Evolutionary conservation across 495 filamentous ascomycete species (phyloP), one percentile per base, ranked within the genome.

Genomic region (Apodospora peruviana): DNA sequence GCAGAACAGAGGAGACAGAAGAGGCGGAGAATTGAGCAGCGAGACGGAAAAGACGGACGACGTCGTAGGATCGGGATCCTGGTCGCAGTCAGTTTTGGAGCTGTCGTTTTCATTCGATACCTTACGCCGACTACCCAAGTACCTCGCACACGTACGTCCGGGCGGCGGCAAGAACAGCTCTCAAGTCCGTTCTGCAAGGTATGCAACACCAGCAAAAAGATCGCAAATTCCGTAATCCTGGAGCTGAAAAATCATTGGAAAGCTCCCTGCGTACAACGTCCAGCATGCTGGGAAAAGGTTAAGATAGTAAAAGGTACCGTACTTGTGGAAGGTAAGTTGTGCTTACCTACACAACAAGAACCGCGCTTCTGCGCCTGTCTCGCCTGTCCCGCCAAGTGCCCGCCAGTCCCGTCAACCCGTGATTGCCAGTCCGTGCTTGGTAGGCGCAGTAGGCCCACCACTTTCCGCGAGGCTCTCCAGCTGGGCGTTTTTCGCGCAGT

Each of bases 381-480:
- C 20, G 20, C 27, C 29, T 44, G 51, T 40, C 43, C 14, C 20
- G 20, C 27, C 29, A 5, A n/a, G n/a, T n/a, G n/a, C n/a, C n/a
- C n/a, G n/a, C n/a, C n/a, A n/a, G n/a, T n/a, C n/a, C n/a, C n/a
- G n/a, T n/a, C n/a, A n/a, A n/a, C n/a, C n/a, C n/a, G n/a, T n/a
- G n/a, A n/a, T n/a, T 16, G n/a, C 19, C 25, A 11, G 40, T 12
- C 40, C 2, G 40, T n/a, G 19, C 4, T 4, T 12, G 11, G 48
- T 51, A 58, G 55, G 55, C 52, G 52, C 59, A 58, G 59, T 45
- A 43, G 51, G 50, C 50, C 56, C 46, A 34, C 56, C 50, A 54
- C 54, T 40, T 51, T 48, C 41, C 12, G 38, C 58, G 20, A 59
- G 53, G 53, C 56, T 50, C 40, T 56, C 37, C 16, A 18, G 52